These are phyloP conservation scores for Trichoderma brevicompactum DNA, from an alignment of 2,329 filamentous ascomycete genomes.

Conservation along the genomic window DNA sequence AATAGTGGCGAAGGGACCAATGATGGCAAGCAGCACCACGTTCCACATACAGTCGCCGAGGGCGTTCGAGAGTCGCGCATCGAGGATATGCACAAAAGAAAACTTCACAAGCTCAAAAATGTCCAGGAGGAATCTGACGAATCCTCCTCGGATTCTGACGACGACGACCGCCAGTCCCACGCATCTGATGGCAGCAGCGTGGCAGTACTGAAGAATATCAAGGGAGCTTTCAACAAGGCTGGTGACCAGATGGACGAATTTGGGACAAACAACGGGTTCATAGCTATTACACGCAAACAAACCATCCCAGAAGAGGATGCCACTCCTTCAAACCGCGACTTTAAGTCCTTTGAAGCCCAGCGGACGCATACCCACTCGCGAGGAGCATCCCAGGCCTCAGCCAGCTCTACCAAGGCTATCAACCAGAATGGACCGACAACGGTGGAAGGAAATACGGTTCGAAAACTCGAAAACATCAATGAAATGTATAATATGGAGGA, in stretches of 20 bases:
- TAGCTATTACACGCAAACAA: slow-evolving; percentile 29
- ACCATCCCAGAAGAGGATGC: slow-evolving; percentile 32
- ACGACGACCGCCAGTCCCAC: background rate
- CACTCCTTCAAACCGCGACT: slow-evolving; percentile 30
- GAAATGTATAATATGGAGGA: slow-evolving; percentile 54
- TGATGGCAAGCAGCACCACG: slow-evolving; percentile 56
- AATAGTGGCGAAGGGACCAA: slow-evolving; percentile 54
- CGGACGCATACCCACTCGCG: slow-evolving; percentile 42
- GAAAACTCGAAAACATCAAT: slow-evolving; percentile 54
- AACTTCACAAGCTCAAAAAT: background rate
- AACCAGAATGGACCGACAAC: slow-evolving; percentile 10
- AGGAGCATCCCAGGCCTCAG: slow-evolving; percentile 46
- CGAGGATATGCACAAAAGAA: slow-evolving; percentile 26
- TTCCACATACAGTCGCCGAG: slow-evolving; percentile 57
- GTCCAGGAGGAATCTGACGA: slow-evolving; percentile 22
- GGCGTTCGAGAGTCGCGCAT: slow-evolving; percentile 48
- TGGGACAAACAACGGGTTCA: slow-evolving; percentile 61
- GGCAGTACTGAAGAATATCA: slow-evolving; percentile 52
- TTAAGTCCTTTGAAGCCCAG: slow-evolving; percentile 42
- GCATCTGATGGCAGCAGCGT: slow-evolving; percentile 34
- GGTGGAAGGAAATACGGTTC: slow-evolving; percentile 54
- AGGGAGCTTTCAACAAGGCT: slow-evolving; percentile 49
- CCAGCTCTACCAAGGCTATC: slow-evolving; percentile 42
- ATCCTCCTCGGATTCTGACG: slow-evolving; percentile 14
- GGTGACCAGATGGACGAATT: slow-evolving; percentile 58